These are phyloP conservation scores for Fusarium algeriense DNA, from an alignment of 2,329 filamentous ascomycete genomes.

Conservation along the genomic window DNA sequence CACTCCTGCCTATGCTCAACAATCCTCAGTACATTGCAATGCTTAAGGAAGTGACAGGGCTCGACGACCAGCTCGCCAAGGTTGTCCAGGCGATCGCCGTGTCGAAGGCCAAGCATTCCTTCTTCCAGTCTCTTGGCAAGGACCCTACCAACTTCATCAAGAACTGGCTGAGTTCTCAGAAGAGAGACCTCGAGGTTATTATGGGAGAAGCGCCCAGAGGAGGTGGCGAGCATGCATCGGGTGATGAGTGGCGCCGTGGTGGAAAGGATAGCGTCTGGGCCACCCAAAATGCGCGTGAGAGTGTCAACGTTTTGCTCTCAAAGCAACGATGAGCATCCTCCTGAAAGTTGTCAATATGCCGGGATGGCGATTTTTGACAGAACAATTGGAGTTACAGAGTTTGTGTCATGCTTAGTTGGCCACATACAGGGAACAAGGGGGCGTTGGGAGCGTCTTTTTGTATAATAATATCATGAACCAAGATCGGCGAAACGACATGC, in stretches of 20 bases:
- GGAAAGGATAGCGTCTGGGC: constrained; percentile 68
- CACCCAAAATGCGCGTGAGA: constrained; percentile 71
- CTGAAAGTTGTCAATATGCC: not conserved
- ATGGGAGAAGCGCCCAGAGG: constrained; percentile 82
- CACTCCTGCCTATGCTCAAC: constrained; percentile 73
- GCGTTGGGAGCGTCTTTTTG: constrained; percentile 46
- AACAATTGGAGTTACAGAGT: constrained; percentile 41
- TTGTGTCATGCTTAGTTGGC: constrained; percentile 39
- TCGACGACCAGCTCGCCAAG: constrained; percentile 88
- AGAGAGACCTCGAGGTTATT: constrained; percentile 88
- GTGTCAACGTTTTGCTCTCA: constrained; percentile 70
- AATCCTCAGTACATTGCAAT: constrained; percentile 78
- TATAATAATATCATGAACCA: constrained; percentile 46
- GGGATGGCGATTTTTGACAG: constrained; percentile 5
- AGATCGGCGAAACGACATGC: constrained; percentile 25
- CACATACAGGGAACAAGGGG: constrained; percentile 38
- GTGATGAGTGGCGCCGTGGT: constrained; percentile 77
- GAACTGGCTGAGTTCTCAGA: constrained; percentile 91
- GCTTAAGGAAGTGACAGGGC: constrained; percentile 78
- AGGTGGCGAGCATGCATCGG: constrained; percentile 65
- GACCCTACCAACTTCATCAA: constrained; percentile 88
- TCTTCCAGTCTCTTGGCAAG: constrained; percentile 81
- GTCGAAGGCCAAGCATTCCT: constrained; percentile 90
- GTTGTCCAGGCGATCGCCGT: constrained; percentile 85
- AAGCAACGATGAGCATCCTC: constrained; percentile 57